Evolutionary conservation across 1,284 basidiomycete genomes (phyloP), one percentile per base, ranked within the genome.

Genomic region (Apiotrichum sp.): DNA sequence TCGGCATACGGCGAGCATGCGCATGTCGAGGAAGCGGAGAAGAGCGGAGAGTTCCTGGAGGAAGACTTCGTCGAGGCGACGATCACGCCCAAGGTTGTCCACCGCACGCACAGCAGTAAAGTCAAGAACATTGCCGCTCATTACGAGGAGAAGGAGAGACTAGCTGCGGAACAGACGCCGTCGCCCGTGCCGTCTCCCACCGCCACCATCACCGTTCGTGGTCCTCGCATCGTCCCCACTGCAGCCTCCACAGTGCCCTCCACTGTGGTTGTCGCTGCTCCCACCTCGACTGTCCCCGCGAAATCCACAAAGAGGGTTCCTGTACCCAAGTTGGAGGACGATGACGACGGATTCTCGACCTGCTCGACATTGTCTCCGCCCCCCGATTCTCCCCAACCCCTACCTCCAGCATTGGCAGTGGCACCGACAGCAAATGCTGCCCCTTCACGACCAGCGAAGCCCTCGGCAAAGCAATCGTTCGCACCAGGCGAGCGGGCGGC

Each of bases 51-150:
- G n/a, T 6, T 16, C 22, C 6, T 33, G 1, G 48, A 49, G 2
- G 48, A 49, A 44, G 52, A 44, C 14, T n/a, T 36, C 7, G 54
- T 56, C 13, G 54, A 56, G 32, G 50, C 47, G 3, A 47, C 16
- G 6, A 16, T 57, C 7, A 57, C 56, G 38, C 49, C 47, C 10
- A 48, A 39, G 47, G 5, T 34, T 6, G 4, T 6, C 13, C 8
- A 13, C 33, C 6, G 5, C 8, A 14, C 34, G 16, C 1, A 34
- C 41, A 13, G 22, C 47, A 7, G 22, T 10, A 41, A 47, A 33
- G 53, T 54, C 40, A 49, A 54, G 53, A 40, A 49, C 35, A 54
- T 54, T 34, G 53, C 53, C 1, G 53, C 53, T 8, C 34, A 45
- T 7, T 41, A 38, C 13, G 53, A 47, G 8, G 39, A 39, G 40